Conservation (phyloP, 352 stramenopile genomes). For the Discostella stelligera region DNA sequence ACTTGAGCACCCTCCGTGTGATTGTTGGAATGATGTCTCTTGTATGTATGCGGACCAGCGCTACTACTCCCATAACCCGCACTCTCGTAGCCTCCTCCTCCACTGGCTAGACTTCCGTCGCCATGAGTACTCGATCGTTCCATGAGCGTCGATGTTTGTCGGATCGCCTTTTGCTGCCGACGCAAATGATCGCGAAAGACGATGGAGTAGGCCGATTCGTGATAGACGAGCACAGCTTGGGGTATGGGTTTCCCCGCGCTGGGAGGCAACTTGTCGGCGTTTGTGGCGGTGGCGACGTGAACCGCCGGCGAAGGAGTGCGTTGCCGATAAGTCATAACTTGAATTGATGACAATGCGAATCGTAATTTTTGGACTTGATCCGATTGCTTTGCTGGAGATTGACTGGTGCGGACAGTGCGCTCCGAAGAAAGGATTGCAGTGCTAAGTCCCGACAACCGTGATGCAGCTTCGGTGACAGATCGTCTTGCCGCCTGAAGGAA, state of each 20-base stretch:
- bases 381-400: neutral
- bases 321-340: neutral
- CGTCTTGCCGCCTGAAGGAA: conserved; percentile 8
- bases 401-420: neutral
- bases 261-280: neutral
- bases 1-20: neutral
- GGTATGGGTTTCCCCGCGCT: conserved; percentile 27
- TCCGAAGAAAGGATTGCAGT: neutral
- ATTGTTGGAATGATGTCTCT: neutral
- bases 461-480: conserved; percentile 22
- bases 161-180: conserved; percentile 45
- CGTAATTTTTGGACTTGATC: too few species aligned
- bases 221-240: conserved; percentile 68
- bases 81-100: neutral
- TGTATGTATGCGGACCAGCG: neutral
- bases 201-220: conserved; percentile 79
- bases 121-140: conserved; percentile 11
- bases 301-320: neutral
- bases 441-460: neutral
- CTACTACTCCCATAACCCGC: neutral
- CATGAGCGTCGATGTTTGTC: conserved; percentile 22
- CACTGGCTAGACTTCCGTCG: neutral
- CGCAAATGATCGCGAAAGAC: conserved; percentile 81
- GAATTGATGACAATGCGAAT: neutral
- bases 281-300: too few species aligned